These are phyloP conservation scores for Cercospora beticola DNA, from an alignment of 2,329 filamentous ascomycete genomes.

Conservation along the genomic window DNA sequence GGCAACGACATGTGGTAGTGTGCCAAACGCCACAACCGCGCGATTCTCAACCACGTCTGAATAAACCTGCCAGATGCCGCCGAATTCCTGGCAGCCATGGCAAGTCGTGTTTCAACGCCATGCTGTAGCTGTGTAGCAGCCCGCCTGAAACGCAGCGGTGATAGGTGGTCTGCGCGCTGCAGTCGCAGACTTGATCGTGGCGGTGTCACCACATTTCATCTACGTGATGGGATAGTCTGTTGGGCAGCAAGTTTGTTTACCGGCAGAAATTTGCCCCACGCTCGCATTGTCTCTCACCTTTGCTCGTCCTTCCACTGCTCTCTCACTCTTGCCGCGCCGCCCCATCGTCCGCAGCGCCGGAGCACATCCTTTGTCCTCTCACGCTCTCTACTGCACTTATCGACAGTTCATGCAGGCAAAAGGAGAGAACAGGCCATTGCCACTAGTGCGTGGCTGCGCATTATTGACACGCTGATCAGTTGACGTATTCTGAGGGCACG, in stretches of 20 bases:
- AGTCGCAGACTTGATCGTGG: background rate
- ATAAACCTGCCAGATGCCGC: background rate
- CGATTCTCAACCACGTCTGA: background rate
- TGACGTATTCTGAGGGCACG: background rate
- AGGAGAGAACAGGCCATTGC: slow-evolving; percentile 1
- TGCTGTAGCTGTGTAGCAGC: slow-evolving; percentile 11
- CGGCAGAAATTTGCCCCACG: slow-evolving; percentile 3
- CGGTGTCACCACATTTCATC: slow-evolving; percentile 7
- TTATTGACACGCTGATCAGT: background rate
- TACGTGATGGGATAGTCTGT: slow-evolving; percentile 1
- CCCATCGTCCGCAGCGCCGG: background rate
- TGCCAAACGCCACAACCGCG: background rate
- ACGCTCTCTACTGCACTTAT: background rate
- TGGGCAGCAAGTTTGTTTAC: background rate
- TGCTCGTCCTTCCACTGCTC: background rate
- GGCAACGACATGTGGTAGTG: background rate
- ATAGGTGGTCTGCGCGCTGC: background rate
- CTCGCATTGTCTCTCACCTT: background rate
- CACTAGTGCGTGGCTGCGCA: slow-evolving; percentile 7
- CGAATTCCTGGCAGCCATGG: slow-evolving; percentile 1
- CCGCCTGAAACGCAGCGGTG: background rate
- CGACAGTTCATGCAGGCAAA: slow-evolving; percentile 9
- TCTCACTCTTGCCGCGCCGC: background rate
- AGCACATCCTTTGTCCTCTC: background rate
- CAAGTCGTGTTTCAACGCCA: slow-evolving; percentile 13